Conservation (phyloP, 2,329 filamentous ascomycete genomes). For the Ophiostoma ulmi region DNA sequence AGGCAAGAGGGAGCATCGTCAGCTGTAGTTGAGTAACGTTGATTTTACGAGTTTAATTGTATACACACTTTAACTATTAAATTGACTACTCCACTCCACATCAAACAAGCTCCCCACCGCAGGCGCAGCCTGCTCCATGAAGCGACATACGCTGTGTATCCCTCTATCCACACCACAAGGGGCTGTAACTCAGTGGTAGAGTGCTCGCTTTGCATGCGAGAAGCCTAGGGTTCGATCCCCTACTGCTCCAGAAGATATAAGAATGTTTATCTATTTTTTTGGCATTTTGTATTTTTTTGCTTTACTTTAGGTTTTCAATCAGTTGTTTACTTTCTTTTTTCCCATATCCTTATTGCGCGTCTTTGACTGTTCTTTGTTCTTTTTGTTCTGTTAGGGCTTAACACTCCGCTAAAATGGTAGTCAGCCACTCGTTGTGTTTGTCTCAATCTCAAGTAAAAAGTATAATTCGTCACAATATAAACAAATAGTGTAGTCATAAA, state of each 20-base stretch:
- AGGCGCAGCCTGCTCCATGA: background rate
- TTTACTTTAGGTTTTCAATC: background rate
- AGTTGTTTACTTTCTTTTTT: background rate
- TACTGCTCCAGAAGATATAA: background rate
- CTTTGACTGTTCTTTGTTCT: background rate
- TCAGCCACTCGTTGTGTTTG: too few relatives aligned
- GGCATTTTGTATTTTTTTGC: background rate
- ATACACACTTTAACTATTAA: background rate
- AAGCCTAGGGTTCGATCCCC: slow-evolving; percentile 10
- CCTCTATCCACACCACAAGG: background rate
- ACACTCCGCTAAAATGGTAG: background rate
- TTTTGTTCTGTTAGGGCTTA: background rate
- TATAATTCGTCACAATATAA: background rate
- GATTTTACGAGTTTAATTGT: background rate
- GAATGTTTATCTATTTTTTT: too few relatives aligned
- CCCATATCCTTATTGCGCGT: background rate
- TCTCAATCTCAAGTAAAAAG: background rate
- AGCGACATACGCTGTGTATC: background rate
- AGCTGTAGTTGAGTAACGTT: background rate
- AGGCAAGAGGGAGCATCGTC: too few relatives aligned
- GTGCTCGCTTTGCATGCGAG: background rate
- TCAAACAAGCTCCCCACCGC: background rate
- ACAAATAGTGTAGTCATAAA: background rate
- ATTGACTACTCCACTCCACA: background rate
- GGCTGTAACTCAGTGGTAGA: slow-evolving; percentile 14